Conservation (phyloP, 2,329 filamentous ascomycete species). For the Pseudopithomyces chartarum region DNA sequence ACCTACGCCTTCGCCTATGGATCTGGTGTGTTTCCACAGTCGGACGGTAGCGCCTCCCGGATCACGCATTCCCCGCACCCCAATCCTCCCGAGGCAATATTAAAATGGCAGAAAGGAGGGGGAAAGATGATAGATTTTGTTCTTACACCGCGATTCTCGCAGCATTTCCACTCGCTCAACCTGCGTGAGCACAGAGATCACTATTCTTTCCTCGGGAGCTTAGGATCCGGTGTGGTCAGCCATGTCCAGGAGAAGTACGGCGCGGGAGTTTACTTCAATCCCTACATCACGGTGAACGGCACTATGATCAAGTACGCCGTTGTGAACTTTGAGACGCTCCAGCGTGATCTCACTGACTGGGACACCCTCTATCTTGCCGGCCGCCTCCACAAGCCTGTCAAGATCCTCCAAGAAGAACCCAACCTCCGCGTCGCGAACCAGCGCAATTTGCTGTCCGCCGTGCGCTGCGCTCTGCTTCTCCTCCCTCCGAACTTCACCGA, state of each 20-base stretch:
- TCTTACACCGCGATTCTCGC: conserved; percentile 89
- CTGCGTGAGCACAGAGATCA: conserved; percentile 86
- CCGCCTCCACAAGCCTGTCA: conserved; percentile 94
- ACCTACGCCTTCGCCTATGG: conserved; percentile 97
- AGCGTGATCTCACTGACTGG: conserved; percentile 86
- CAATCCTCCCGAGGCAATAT: conserved; percentile 77
- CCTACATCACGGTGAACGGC: conserved; percentile 91
- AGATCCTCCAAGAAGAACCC: conserved; percentile 93
- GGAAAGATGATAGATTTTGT: conserved; percentile 99
- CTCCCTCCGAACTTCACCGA: conserved; percentile 86
- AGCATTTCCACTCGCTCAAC: conserved; percentile 97
- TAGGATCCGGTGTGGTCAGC: conserved; percentile 85
- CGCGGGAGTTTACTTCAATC: conserved; percentile 97
- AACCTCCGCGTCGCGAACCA: conserved; percentile 93
- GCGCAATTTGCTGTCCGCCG: conserved; percentile 88
- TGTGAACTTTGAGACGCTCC: conserved; percentile 89
- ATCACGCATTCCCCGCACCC: conserved; percentile 73
- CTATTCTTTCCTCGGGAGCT: conserved; percentile 81
- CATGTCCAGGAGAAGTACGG: conserved; percentile 86
- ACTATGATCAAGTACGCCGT: conserved; percentile 98
- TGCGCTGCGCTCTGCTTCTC: conserved; percentile 86
- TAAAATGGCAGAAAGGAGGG: conserved; percentile 82
- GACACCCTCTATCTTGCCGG: conserved; percentile 96
- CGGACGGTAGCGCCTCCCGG: conserved; percentile 53
- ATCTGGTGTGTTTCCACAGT: conserved; percentile 92